Evolutionary conservation across 768 basidiomycete species (phyloP).

Genomic region (Amanita molliuscula): DNA sequence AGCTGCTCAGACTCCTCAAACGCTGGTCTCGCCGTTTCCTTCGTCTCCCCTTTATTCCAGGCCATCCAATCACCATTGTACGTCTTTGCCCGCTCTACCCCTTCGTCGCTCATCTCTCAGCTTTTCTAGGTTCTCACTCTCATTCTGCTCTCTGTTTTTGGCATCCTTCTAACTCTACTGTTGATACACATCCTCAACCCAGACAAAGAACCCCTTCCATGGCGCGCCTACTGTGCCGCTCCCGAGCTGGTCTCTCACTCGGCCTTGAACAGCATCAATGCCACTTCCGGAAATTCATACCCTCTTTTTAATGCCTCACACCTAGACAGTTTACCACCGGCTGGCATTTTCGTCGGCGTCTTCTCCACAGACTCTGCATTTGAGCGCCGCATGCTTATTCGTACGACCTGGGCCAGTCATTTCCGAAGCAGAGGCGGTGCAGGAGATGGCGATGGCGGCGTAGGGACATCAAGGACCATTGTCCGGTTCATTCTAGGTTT

Average conservation of each 20-base stretch:
- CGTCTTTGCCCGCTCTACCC: conserved; percentile 18
- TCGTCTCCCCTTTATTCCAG: conserved; percentile 69
- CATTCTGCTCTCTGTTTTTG: conserved; percentile 72
- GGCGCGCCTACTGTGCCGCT: conserved; percentile 85
- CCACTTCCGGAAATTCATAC: conserved; percentile 18
- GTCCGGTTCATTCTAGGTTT: conserved; percentile 87
- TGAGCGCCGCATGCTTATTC: conserved; percentile 79
- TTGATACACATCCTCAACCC: conserved; percentile 92
- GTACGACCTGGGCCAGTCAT: conserved; percentile 86
- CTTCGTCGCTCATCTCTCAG: conserved; percentile 1
- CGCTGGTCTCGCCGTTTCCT: conserved; percentile 45
- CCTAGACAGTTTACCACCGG: conserved; percentile 69
- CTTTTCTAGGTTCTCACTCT: conserved; percentile 19
- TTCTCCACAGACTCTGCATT: conserved; percentile 81
- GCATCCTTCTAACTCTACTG: conserved; percentile 73
- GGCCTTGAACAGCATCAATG: conserved; percentile 28
- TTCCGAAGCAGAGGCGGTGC: conserved; percentile 68
- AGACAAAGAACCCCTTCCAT: conserved; percentile 90
- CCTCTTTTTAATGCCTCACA: conserved; percentile 61
- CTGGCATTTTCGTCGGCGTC: conserved; percentile 81
- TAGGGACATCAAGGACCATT: conserved; percentile 73
- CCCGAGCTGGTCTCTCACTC: conserved; percentile 33
- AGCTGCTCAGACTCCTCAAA: conserved; percentile 39
- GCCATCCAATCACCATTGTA: conserved; percentile 74
- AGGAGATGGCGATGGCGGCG: conserved; percentile 52